These are phyloP conservation scores for Spinacia oleracea DNA, from an alignment of 179 eudicot genomes.

Conservation along the genomic window DNA sequence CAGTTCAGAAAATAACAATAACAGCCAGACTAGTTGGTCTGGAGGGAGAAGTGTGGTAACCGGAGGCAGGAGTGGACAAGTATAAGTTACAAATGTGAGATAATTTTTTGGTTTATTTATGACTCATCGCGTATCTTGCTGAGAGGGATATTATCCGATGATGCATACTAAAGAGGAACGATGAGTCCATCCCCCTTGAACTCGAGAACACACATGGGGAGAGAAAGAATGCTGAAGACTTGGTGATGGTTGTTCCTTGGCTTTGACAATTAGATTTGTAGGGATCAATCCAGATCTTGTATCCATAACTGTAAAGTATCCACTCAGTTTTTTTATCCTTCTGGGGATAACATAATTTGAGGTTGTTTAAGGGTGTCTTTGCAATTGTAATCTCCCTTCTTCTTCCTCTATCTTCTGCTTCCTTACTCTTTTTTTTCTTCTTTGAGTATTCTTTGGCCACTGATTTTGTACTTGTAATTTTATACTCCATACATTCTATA, in stretches of 20 bases:
- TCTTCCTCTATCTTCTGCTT: not conserved
- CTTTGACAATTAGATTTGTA: conserved; percentile 12
- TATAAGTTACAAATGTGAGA: conserved; percentile 3
- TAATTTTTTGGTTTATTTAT: conserved; percentile 6
- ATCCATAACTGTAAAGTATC: conserved; percentile 12
- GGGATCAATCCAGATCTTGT: conserved; percentile 4
- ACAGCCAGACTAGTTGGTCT: conserved; percentile 51
- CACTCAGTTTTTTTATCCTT: not conserved
- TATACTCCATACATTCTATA: not conserved
- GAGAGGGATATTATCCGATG: conserved; percentile 18
- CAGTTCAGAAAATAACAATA: conserved; percentile 49
- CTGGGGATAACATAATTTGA: conserved; percentile 10
- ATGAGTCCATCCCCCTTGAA: conserved; percentile 3
- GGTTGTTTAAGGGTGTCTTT: conserved; percentile 18
- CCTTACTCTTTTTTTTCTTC: not conserved
- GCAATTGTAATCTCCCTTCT: not conserved
- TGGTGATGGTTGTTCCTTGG: conserved; percentile 8
- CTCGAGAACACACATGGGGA: not conserved
- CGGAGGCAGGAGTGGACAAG: conserved; percentile 25
- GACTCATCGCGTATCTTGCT: not conserved
- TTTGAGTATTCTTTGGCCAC: not conserved
- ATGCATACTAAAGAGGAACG: conserved; percentile 9
- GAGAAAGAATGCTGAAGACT: conserved; percentile 18
- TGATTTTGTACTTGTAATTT: conserved; percentile 9
- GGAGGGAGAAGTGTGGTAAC: conserved; percentile 35